Evolutionary conservation across 2,329 filamentous ascomycete species (phyloP).

Genomic region (Daldinia sp.): DNA sequence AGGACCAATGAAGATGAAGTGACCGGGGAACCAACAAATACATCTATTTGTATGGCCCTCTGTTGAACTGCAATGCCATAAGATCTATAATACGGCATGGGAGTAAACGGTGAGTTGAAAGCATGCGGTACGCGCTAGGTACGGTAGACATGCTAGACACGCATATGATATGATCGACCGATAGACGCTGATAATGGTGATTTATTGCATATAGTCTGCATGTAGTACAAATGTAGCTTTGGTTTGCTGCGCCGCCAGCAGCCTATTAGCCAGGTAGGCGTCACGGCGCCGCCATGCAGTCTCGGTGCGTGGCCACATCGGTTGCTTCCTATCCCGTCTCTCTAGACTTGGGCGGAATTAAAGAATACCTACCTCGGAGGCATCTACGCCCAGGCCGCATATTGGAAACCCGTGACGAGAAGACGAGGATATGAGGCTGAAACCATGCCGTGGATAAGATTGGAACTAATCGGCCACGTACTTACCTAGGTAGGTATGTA

Average conservation of each 20-base stretch:
- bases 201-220: not conserved
- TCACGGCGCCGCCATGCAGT: not conserved
- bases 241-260: not conserved
- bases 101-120: not conserved
- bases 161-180: not conserved
- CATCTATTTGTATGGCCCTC: not conserved
- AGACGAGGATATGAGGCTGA: conserved; percentile 31
- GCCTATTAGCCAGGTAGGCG: not conserved
- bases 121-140: not conserved
- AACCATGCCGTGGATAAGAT: conserved; percentile 2
- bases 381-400: not conserved
- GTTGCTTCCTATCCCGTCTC: not conserved
- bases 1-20: not conserved
- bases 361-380: not conserved
- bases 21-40: not conserved
- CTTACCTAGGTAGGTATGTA: not conserved
- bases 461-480: conserved; percentile 9
- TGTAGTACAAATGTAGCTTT: not conserved
- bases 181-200: not conserved
- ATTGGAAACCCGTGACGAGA: not conserved
- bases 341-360: not conserved
- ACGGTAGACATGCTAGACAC: not conserved
- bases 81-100: not conserved
- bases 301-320: not conserved
- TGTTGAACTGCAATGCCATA: not conserved